Conservation (phyloP, 164 flowering plant species). For the Santalum album region DNA sequence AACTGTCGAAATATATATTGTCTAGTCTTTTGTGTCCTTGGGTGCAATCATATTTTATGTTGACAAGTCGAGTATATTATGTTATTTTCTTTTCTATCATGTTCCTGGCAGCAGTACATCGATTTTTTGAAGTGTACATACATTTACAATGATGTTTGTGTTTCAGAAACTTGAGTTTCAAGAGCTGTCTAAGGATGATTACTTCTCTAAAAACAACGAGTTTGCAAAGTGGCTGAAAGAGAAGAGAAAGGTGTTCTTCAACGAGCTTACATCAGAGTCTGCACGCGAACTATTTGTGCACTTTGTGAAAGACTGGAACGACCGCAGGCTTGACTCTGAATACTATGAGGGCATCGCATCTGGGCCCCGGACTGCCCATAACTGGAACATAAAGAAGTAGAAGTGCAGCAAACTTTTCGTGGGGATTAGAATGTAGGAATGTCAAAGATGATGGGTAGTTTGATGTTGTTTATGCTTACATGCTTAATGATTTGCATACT, state of each 20-base stretch:
- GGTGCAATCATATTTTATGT: too few relatives aligned
- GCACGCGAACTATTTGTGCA: constrained; percentile 52
- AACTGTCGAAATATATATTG: too few relatives aligned
- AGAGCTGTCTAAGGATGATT: constrained; percentile 3
- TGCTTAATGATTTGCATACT: too few relatives aligned
- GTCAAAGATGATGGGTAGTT: too few relatives aligned
- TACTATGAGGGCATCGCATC: constrained; percentile 73
- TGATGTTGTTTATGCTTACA: too few relatives aligned
- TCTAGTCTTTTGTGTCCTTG: too few relatives aligned
- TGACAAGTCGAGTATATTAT: not conserved
- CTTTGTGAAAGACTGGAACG: constrained; percentile 73
- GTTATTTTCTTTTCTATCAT: not conserved
- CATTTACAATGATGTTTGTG: too few relatives aligned
- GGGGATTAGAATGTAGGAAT: too few relatives aligned
- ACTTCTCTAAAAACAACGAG: constrained; percentile 19
- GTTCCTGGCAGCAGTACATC: not conserved
- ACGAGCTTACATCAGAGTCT: constrained; percentile 71
- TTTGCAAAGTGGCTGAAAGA: constrained; percentile 88
- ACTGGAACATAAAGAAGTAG: constrained; percentile 53
- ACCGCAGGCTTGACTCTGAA: constrained; percentile 47
- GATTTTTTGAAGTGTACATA: not conserved
- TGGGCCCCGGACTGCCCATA: constrained; percentile 69
- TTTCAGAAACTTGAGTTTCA: not conserved
- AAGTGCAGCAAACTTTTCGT: not conserved
- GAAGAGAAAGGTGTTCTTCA: constrained; percentile 51